A percentile compares a stretch with the other conserved stretches of the same genome.
Evolutionary conservation across 352 stramenopile species (phyloP).

Genomic region (Blastocystis sp.): DNA sequence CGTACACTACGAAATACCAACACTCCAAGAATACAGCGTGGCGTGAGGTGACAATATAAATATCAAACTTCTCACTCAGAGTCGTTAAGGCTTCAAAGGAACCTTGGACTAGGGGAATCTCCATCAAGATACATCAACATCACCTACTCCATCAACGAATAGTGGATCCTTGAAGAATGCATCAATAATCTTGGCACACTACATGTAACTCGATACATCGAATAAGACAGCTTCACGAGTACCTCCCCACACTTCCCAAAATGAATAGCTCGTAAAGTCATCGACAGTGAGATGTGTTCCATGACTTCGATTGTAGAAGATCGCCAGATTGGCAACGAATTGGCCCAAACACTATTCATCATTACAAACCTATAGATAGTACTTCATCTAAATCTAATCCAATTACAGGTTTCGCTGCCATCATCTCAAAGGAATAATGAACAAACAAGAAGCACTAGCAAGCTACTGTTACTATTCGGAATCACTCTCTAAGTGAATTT

Average conservation of each 20-base stretch:
- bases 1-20: neutral
- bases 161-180: constrained; percentile 36
- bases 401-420: constrained; percentile 4
- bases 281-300: constrained; percentile 50
- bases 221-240: neutral
- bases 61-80: constrained; percentile 41
- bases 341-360: constrained; percentile 42
- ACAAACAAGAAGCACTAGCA: neutral
- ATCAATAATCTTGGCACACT: neutral
- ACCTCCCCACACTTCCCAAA: constrained; percentile 61
- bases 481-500: constrained; percentile 40
- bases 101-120: constrained; percentile 48
- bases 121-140: neutral
- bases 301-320: constrained; percentile 39
- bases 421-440: constrained; percentile 17
- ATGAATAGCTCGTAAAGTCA: constrained; percentile 58
- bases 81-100: constrained; percentile 32
- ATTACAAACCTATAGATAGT: neutral
- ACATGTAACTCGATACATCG: neutral
- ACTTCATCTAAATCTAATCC: constrained; percentile 50
- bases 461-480: neutral
- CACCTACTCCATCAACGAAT: constrained; percentile 35
- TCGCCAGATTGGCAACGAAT: constrained; percentile 43
- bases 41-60: constrained; percentile 54
- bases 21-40: neutral